phyloP scores from a whole-genome alignment of 768 basidiomycete species.

The Phaeolepiota aurea region DNA sequence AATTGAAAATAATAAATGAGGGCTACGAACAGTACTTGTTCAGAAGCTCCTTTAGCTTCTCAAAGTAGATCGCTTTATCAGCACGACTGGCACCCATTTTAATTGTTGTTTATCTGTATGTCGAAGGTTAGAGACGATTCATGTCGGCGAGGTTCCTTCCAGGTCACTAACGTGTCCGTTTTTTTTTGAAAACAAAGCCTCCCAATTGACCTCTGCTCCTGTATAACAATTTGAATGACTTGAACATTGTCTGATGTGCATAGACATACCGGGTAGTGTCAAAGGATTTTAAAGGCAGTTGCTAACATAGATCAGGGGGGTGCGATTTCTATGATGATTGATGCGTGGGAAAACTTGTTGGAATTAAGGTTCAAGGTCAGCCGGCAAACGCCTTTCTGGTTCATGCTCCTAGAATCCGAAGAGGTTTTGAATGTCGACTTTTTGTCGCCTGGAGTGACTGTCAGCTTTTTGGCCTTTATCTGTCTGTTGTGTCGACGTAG shows the following conservation, averaged over 20 bases:
- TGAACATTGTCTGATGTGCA: neutral
- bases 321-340: slow-evolving; percentile 7
- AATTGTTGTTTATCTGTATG: slow-evolving; percentile 18
- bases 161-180: too few species aligned
- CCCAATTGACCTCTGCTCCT: slow-evolving; percentile 83
- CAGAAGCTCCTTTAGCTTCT: slow-evolving; percentile 89
- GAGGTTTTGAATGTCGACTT: neutral
- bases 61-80: slow-evolving; percentile 88
- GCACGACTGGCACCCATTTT: slow-evolving; percentile 90
- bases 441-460: too few species aligned
- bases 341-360: slow-evolving; percentile 28
- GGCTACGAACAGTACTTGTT: slow-evolving; percentile 71
- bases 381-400: slow-evolving; percentile 14
- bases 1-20: neutral
- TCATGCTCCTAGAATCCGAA: too few species aligned
- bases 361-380: slow-evolving; percentile 26
- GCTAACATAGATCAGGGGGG: slow-evolving; percentile 18
- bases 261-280: slow-evolving; percentile 61
- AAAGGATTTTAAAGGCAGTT: slow-evolving; percentile 92
- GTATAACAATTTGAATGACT: neutral
- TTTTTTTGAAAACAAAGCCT: slow-evolving; percentile 49
- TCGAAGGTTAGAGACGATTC: neutral
- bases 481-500: too few species aligned
- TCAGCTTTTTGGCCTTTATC: slow-evolving; percentile 7
- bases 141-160: too few species aligned